Percentiles rank a stretch among this genome's conserved stretches.
Evolutionary conservation across 345 rosid genomes (phyloP).

Genomic region (Eucalyptus curtisii): DNA sequence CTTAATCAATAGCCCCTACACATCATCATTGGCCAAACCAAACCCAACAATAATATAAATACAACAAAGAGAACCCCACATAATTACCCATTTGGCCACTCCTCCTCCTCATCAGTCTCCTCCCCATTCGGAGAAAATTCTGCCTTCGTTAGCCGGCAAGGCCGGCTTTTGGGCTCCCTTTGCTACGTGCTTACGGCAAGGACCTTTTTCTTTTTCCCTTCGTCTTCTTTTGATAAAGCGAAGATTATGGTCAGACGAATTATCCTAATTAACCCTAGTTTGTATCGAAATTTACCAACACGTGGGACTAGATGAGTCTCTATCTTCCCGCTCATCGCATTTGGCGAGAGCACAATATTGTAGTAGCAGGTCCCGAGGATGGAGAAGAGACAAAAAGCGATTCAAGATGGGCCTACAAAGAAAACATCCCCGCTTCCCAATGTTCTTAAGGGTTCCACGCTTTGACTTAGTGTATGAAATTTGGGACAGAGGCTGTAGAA

Average conservation of each 20-base stretch:
- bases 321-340: neutral
- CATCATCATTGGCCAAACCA: neutral
- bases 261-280: neutral
- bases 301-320: neutral
- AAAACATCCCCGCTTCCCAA: neutral
- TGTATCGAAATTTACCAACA: neutral
- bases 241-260: neutral
- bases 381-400: neutral
- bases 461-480: neutral
- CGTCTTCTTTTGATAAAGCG: neutral
- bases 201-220: neutral
- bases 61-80: neutral
- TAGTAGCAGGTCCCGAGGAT: neutral
- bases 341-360: neutral
- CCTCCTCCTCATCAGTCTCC: neutral
- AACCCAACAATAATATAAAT: neutral
- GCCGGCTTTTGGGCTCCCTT: neutral
- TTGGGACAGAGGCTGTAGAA: neutral
- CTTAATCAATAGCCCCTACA: neutral
- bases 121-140: neutral
- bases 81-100: neutral
- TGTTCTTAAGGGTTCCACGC: neutral
- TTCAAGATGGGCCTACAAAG: neutral
- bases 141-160: neutral
- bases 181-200: neutral